These are phyloP conservation scores for Styphnolobium japonicum DNA, from an alignment of 306 rosid species.

Conservation along the genomic window DNA sequence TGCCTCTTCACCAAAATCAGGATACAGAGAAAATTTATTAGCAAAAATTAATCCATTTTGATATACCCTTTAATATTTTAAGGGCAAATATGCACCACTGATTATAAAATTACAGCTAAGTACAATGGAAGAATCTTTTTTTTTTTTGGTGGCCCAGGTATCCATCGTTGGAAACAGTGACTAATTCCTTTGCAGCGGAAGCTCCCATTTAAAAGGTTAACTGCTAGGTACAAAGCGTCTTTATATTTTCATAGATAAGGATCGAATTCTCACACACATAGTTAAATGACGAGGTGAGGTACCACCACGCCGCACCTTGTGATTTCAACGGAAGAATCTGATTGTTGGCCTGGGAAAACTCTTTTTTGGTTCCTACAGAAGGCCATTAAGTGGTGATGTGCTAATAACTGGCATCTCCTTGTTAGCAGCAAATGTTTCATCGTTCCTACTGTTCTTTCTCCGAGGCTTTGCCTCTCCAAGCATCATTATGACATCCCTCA, in stretches of 20 bases:
- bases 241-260: no score
- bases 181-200: no score
- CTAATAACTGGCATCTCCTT: slow-evolving; percentile 58
- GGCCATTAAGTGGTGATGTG: slow-evolving; percentile 66
- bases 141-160: no score
- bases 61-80: slow-evolving; percentile 32
- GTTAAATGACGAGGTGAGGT: no score
- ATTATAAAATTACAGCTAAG: slow-evolving; percentile 42
- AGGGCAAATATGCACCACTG: slow-evolving; percentile 26
- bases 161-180: no score
- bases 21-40: slow-evolving; percentile 17
- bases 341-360: slow-evolving; percentile 11
- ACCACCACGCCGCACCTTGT: no score
- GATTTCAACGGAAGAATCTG: slow-evolving; percentile 34
- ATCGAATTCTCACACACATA: no score
- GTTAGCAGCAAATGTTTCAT: slow-evolving; percentile 40
- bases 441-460: slow-evolving; percentile 64
- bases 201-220: no score
- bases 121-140: slow-evolving; percentile 39
- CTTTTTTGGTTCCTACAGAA: slow-evolving; percentile 42
- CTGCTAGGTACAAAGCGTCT: no score
- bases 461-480: slow-evolving; percentile 94
- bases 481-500: slow-evolving; percentile 93
- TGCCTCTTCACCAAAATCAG: slow-evolving; percentile 17
- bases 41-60: slow-evolving; percentile 28